phyloP scores from a whole-genome alignment of 1,139 yeast species.

The Yamadazyma oceani region DNA sequence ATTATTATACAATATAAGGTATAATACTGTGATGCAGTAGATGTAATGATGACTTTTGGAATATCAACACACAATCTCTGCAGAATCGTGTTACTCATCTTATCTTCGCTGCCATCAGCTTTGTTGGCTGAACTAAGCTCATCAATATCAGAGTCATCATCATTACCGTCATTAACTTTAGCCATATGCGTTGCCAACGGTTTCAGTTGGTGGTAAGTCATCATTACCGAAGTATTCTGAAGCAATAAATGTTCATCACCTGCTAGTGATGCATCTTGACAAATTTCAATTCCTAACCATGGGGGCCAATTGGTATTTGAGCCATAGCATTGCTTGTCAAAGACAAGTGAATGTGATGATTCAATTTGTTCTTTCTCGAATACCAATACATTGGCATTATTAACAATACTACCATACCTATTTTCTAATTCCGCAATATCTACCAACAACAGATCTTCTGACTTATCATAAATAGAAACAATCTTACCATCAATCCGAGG shows the following conservation, averaged over 20 bases:
- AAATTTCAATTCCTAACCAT: conserved; percentile 46
- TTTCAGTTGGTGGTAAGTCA: conserved; percentile 33
- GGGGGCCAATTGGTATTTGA: conserved; percentile 46
- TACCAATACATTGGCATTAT: conserved; percentile 43
- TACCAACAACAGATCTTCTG: conserved; percentile 21
- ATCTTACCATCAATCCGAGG: conserved; percentile 43
- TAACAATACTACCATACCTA: conserved; percentile 38
- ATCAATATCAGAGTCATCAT: conserved; percentile 8
- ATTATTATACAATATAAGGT: conserved; percentile 37
- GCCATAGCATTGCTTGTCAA: conserved; percentile 36
- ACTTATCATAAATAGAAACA: conserved; percentile 33
- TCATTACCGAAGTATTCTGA: conserved; percentile 39
- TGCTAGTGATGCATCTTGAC: conserved; percentile 38
- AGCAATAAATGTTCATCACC: conserved; percentile 38
- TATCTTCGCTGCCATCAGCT: too few relatives aligned
- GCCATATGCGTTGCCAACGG: conserved; percentile 25
- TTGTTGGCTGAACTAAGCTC: too few relatives aligned
- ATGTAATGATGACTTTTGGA: conserved; percentile 40
- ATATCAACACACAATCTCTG: conserved; percentile 35
- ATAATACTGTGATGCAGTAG: conserved; percentile 46
- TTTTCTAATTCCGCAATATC: conserved; percentile 32
- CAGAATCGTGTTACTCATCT: conserved; percentile 8
- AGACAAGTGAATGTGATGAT: conserved; percentile 17
- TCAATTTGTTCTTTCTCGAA: conserved; percentile 29
- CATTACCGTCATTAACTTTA: conserved; percentile 10